Percentiles rank a stretch among this genome's conserved stretches.
These are phyloP conservation scores for Aureobasidium leucospermi DNA, from an alignment of 2,329 filamentous ascomycete genomes.

Conservation along the genomic window DNA sequence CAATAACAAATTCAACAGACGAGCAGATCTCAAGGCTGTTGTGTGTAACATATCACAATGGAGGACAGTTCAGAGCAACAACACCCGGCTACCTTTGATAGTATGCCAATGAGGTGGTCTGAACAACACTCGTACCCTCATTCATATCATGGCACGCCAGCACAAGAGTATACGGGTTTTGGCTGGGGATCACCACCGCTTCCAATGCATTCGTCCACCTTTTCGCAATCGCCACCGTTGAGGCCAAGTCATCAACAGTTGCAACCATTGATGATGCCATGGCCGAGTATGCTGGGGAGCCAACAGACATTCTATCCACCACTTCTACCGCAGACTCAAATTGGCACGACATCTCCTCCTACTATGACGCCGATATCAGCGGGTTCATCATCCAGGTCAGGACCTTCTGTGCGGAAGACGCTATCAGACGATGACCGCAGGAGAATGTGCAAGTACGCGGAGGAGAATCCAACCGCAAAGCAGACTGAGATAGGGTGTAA, in stretches of 20 bases:
- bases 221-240: conserved; percentile 50
- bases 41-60: conserved; percentile 9
- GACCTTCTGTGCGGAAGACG: conserved; percentile 50
- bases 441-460: conserved; percentile 88
- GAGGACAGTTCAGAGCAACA: conserved; percentile 33
- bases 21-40: neutral
- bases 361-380: conserved; percentile 45
- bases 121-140: conserved; percentile 40
- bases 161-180: conserved; percentile 60
- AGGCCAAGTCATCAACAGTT: conserved; percentile 48
- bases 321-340: conserved; percentile 48
- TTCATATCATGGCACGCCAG: conserved; percentile 61
- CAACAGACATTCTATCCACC: conserved; percentile 56
- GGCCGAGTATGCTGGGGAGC: conserved; percentile 77
- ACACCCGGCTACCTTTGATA: conserved; percentile 35
- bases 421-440: conserved; percentile 85
- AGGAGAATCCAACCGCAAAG: conserved; percentile 82
- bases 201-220: conserved; percentile 45
- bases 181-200: conserved; percentile 58
- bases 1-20: neutral
- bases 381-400: conserved; percentile 37
- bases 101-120: conserved; percentile 37
- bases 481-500: conserved; percentile 91
- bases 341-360: conserved; percentile 41
- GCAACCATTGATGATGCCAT: conserved; percentile 68